Evolutionary conservation across 352 stramenopile genomes (phyloP).

Genomic region (Phytophthora ohioensis): DNA sequence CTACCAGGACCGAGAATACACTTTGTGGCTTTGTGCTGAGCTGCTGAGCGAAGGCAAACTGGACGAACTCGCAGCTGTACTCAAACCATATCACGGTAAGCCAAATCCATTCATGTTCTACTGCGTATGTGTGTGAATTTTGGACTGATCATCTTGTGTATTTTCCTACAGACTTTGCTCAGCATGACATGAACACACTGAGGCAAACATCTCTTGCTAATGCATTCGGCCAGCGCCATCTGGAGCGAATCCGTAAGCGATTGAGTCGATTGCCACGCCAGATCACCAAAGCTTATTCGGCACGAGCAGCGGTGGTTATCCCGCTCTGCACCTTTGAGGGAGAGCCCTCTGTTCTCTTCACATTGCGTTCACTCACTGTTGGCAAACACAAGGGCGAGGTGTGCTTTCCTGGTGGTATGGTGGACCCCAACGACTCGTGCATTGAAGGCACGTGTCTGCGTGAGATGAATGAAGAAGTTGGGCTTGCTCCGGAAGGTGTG

Average conservation of each 20-base stretch:
- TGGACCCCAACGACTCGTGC: conserved; percentile 92
- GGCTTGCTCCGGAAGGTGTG: conserved; percentile 78
- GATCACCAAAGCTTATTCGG: conserved; percentile 93
- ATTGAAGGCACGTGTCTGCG: conserved; percentile 97
- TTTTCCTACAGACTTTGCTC: conserved; percentile 51
- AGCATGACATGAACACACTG: conserved; percentile 47
- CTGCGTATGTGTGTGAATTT: not conserved
- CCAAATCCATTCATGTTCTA: not conserved
- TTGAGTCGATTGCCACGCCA: conserved; percentile 95
- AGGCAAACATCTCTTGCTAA: conserved; percentile 59
- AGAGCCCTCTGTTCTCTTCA: conserved; percentile 96
- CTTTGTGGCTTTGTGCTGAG: conserved; percentile 75
- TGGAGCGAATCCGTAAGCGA: conserved; percentile 95
- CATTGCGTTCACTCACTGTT: conserved; percentile 92
- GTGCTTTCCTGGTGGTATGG: conserved; percentile 97
- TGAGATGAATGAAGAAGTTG: conserved; percentile 99
- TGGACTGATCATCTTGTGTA: conserved; percentile 11
- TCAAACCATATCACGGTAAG: conserved; percentile 82
- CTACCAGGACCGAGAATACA: conserved; percentile 94
- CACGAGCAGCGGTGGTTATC: conserved; percentile 95
- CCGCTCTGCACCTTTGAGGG: conserved; percentile 97
- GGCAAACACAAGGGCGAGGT: conserved; percentile 96
- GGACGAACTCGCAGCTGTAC: conserved; percentile 70
- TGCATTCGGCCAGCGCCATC: conserved; percentile 86
- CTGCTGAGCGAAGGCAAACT: conserved; percentile 80